Conservation (phyloP, 2,329 filamentous ascomycete genomes). For the Aureobasidium lini region DNA sequence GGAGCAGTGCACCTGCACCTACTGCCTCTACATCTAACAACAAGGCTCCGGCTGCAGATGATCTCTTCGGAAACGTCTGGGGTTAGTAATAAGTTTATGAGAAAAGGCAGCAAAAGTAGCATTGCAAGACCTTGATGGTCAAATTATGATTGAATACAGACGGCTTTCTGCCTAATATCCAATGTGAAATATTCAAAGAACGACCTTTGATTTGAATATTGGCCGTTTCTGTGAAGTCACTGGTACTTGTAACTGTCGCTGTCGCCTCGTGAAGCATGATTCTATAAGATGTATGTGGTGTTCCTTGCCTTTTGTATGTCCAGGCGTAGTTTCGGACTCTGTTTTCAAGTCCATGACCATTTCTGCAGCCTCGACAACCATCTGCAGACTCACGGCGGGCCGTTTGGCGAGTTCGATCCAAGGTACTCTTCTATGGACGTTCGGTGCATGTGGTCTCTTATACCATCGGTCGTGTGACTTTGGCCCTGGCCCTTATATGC, state of each 20-base stretch:
- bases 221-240: too few species aligned
- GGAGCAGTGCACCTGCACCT: conserved; percentile 62
- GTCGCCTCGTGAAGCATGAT: neutral
- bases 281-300: neutral
- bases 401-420: too few species aligned
- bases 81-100: conserved; percentile 42
- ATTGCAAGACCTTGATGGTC: conserved; percentile 4
- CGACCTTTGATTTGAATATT: neutral
- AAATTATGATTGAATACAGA: neutral
- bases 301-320: neutral
- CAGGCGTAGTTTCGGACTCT: too few species aligned
- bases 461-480: neutral
- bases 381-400: neutral
- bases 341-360: too few species aligned
- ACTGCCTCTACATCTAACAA: conserved; percentile 38
- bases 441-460: neutral
- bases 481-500: too few species aligned
- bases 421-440: too few species aligned
- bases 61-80: conserved; percentile 96
- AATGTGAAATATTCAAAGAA: neutral
- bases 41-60: conserved; percentile 57
- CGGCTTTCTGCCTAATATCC: neutral
- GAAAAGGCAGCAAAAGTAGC: neutral
- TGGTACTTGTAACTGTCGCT: neutral
- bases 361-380: too few species aligned